Evolutionary conservation across 495 filamentous ascomycete species (phyloP), one percentile per base, ranked within the genome.

Genomic region (Hypomontagnella submonticulosa): DNA sequence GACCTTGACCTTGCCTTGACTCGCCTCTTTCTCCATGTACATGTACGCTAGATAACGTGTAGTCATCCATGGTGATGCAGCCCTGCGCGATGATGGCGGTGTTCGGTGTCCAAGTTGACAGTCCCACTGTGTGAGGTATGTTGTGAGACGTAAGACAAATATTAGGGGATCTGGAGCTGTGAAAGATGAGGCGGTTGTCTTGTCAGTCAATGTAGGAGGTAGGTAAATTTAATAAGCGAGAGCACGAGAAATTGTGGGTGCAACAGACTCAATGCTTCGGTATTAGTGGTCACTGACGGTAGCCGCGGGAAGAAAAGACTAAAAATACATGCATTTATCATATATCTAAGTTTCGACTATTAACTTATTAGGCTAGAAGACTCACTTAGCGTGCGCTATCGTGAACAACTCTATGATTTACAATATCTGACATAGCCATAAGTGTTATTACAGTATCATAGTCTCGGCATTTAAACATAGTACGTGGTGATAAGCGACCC

Each of bases 51-150:
- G 23, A 27, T 27, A 27, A 6, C 3, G 23, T 27, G 6, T 27
- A 27, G 23, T 2, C 6, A 27, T 2, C 6, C 3, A 27, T 69
- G 46, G 48, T 51, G 61, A 68, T 59, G 60, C 61, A 64, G 56
- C 51, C 63, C 48, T 64, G 55, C 60, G 47, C 46, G 63, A 61
- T 10, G 55, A 44, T 44, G 51, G 54, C 36, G 47, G 42, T 12
- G 36, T 37, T 19, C 15, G 7, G 36, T 38, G 3, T 38, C n/a
- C 10, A 11, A 13, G 3, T 38, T 38, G 36, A 13, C 10, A 27
- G 34, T 50, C 18, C 47, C 47, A 50, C 47, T 27, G 23, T 27
- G 23, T 27, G 23, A 38, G 36, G 18, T 52, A 11, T 38, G 34
- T 52, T 20, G 33, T 52, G 49, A 38, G 49, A 52, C 49, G 36